Conservation (phyloP, 208 protist genomes). For the Acanthamoeba rhysodes region DNA sequence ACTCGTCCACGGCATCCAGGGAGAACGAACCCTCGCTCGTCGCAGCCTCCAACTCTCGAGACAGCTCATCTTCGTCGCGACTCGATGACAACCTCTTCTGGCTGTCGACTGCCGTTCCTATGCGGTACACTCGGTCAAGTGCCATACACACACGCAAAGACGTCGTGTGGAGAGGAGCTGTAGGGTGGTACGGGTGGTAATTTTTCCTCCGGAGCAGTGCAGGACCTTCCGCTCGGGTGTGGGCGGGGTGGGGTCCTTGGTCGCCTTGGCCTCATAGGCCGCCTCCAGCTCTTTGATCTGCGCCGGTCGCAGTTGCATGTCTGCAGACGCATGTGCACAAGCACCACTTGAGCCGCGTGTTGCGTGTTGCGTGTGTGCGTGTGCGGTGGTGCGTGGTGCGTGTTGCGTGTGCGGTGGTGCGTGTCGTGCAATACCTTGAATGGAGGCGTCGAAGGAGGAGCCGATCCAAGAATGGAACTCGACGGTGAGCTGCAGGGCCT, state of each 20-base stretch:
- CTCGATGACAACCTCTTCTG: background rate
- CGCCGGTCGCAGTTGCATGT: constrained; percentile 49
- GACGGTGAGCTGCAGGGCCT: constrained; percentile 47
- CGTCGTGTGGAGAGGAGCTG: background rate
- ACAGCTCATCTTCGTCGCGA: background rate
- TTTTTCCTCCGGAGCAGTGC: background rate
- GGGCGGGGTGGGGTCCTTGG: background rate
- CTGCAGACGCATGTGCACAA: background rate
- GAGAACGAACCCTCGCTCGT: background rate
- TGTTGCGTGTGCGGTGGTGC: background rate
- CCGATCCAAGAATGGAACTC: constrained; percentile 55
- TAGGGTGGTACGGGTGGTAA: background rate
- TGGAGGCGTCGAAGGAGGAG: constrained; percentile 28
- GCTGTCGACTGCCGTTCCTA: background rate
- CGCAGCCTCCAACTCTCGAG: background rate
- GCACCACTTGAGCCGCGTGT: too few relatives aligned
- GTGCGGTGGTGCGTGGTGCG: background rate
- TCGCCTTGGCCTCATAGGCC: background rate
- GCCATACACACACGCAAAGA: background rate
- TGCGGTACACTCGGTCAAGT: background rate
- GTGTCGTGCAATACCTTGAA: constrained; percentile 5
- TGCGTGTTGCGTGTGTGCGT: background rate
- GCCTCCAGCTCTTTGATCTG: constrained; percentile 68
- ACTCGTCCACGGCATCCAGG: background rate
- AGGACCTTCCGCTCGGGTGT: constrained; percentile 1